Percentiles rank a stretch among this genome's conserved stretches.
These are phyloP conservation scores for Cicer chorassanicum DNA, from an alignment of 306 rosid species.

Conservation along the genomic window DNA sequence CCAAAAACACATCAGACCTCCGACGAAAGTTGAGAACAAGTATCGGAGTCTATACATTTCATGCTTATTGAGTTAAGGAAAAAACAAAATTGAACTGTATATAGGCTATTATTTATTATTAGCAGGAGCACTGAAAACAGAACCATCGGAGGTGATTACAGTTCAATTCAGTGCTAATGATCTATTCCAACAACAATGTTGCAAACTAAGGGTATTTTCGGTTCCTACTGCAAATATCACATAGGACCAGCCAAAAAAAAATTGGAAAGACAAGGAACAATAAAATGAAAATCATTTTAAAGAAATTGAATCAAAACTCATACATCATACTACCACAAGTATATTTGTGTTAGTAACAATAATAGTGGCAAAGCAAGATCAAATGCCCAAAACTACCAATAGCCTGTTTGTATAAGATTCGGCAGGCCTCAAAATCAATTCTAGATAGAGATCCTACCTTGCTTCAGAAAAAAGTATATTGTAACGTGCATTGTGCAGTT, in stretches of 20 bases:
- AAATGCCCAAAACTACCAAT: not conserved
- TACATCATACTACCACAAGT: not conserved
- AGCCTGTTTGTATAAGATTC: not conserved
- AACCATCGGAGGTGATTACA: not conserved
- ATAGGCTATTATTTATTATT: constrained; percentile 24
- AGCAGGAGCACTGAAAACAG: constrained; percentile 18
- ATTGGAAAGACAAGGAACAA: not conserved
- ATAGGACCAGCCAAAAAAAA: not conserved
- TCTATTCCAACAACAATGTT: not conserved
- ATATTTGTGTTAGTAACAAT: constrained; percentile 15
- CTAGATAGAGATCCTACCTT: not conserved
- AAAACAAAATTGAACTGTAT: constrained; percentile 16
- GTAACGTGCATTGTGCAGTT: not conserved
- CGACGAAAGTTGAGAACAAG: not conserved
- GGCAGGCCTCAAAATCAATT: not conserved
- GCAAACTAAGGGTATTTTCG: not conserved
- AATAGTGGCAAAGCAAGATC: not conserved
- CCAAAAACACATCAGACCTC: constrained; percentile 6
- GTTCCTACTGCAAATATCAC: not conserved
- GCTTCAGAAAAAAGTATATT: not conserved
- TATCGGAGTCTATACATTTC: not conserved
- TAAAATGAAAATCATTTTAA: not conserved
- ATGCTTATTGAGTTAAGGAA: constrained; percentile 20
- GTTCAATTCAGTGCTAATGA: not conserved
- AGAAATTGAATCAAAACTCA: constrained; percentile 21